Evolutionary conservation across 176 grass and related monocot species (phyloP).

Genomic region (Dendrocalamus sinicus): DNA sequence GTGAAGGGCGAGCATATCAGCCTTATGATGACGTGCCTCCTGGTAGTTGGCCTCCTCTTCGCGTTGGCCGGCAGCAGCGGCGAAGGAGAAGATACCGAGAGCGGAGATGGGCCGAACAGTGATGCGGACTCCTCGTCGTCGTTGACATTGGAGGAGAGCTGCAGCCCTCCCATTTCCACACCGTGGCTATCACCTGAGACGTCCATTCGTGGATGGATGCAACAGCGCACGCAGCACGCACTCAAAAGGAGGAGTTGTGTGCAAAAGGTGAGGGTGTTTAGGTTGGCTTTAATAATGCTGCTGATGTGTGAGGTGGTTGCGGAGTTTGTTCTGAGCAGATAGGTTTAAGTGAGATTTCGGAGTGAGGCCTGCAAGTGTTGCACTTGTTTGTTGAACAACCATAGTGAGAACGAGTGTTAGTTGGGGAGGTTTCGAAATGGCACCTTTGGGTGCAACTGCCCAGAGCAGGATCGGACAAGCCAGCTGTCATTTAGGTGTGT

Average conservation of each 20-base stretch:
- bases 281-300: neutral
- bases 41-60: neutral
- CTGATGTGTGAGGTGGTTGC: conserved; percentile 18
- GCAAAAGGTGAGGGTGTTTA: neutral
- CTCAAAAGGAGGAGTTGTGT: neutral
- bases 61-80: neutral
- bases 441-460: neutral
- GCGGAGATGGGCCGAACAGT: neutral
- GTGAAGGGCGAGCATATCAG: conserved; percentile 23
- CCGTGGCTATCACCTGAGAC: neutral
- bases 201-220: too few relatives aligned
- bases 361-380: neutral
- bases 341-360: conserved; percentile 40
- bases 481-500: too few relatives aligned
- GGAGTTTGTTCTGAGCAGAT: conserved; percentile 43
- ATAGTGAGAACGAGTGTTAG: neutral
- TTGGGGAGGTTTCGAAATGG: conserved; percentile 44
- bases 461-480: too few relatives aligned
- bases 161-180: neutral
- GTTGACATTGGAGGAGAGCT: neutral
- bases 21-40: conserved; percentile 15
- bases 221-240: neutral
- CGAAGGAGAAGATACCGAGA: conserved; percentile 9
- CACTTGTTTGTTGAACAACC: conserved; percentile 46
- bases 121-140: neutral